phyloP scores from a whole-genome alignment of 208 protist species.

The Angomonas deanei region DNA sequence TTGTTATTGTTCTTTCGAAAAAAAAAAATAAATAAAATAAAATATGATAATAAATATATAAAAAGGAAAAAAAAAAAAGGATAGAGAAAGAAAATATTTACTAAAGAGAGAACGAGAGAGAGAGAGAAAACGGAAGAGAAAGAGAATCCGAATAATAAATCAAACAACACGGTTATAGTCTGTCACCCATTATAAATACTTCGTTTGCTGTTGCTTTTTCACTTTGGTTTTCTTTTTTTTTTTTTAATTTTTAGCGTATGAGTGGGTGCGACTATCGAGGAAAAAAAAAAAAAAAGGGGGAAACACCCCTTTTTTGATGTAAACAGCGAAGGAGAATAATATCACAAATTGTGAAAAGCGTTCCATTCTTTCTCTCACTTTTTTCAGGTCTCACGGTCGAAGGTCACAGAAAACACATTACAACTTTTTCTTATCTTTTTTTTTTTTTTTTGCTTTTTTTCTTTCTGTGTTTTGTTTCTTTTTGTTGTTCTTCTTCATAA shows the following conservation, averaged over 20 bases:
- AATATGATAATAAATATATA: neutral
- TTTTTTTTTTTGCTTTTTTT: slow-evolving; percentile 17
- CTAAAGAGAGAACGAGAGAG: no score
- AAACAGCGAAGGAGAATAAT: neutral
- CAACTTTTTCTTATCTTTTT: slow-evolving; percentile 8
- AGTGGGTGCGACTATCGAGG: no score
- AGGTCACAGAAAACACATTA: no score
- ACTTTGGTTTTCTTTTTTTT: slow-evolving; percentile 4
- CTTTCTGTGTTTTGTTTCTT: slow-evolving; percentile 7
- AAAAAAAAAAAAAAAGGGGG: no score
- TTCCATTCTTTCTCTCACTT: slow-evolving; percentile 13
- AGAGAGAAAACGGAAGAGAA: no score
- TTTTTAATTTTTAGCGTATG: no score
- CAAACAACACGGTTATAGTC: no score
- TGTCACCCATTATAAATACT: neutral
- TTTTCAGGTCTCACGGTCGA: no score
- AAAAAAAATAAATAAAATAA: slow-evolving; percentile 11
- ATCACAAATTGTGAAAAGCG: slow-evolving; percentile 1
- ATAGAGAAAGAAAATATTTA: no score
- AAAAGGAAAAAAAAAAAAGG: slow-evolving; percentile 10
- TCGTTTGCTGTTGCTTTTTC: neutral
- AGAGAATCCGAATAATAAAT: neutral
- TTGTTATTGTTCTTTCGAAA: no score
- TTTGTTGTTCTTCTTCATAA: slow-evolving; percentile 9
- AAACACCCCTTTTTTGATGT: no score